Conservation (phyloP, 345 rosid species). For the Hypericum perforatum region DNA sequence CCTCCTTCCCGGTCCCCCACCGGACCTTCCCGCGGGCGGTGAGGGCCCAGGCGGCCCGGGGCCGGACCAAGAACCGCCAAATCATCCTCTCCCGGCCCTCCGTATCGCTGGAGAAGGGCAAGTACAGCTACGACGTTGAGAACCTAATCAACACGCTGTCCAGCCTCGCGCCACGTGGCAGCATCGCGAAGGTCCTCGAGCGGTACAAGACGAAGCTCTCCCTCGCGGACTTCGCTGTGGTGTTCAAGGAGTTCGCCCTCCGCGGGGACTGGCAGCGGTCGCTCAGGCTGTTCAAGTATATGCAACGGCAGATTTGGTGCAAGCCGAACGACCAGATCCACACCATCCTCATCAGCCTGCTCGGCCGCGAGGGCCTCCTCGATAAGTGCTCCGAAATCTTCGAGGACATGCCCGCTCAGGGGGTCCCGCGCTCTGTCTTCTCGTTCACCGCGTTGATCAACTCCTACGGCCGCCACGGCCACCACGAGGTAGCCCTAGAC, state of each 20-base stretch:
- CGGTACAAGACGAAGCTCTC: constrained; percentile 87
- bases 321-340: constrained; percentile 93
- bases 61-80: neutral
- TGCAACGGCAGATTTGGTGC: constrained; percentile 97
- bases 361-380: constrained; percentile 78
- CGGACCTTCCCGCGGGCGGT: no score
- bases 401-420: constrained; percentile 78
- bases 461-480: constrained; percentile 79
- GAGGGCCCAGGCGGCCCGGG: no score
- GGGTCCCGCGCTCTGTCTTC: constrained; percentile 70
- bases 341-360: constrained; percentile 75
- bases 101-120: constrained; percentile 73
- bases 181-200: constrained; percentile 84
- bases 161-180: constrained; percentile 95
- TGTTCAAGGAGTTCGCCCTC: constrained; percentile 83
- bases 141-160: constrained; percentile 94
- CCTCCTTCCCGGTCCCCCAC: no score
- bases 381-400: constrained; percentile 80
- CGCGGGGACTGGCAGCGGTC: constrained; percentile 97
- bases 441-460: constrained; percentile 84
- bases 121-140: constrained; percentile 90
- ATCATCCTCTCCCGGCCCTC: constrained; percentile 69
- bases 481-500: constrained; percentile 61
- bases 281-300: constrained; percentile 83
- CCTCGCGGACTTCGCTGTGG: constrained; percentile 72